Percentiles rank a stretch among this genome's conserved stretches.
Conservation (phyloP, 352 stramenopile genomes). For the Globisporangium uncinulatum region DNA sequence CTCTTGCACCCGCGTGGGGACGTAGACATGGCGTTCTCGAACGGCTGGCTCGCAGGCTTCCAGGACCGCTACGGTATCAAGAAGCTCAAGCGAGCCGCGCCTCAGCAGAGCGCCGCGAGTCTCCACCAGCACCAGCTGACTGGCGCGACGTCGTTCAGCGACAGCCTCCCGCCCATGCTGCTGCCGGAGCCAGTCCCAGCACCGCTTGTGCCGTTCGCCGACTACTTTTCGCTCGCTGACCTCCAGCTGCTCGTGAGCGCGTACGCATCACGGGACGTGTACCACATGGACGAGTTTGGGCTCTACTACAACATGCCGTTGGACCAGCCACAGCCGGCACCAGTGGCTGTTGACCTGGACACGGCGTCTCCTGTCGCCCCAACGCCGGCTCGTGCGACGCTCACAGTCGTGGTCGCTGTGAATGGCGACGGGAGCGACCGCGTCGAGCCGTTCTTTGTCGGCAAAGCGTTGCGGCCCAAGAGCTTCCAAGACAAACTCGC, state of each 20-base stretch:
- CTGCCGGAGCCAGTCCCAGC: neutral
- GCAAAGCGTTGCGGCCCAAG: slow-evolving; percentile 6
- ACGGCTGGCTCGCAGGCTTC: slow-evolving; percentile 55
- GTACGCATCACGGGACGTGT: slow-evolving; percentile 17
- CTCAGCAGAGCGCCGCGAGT: neutral
- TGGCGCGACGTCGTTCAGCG: neutral
- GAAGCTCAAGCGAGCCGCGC: neutral
- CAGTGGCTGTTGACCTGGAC: neutral
- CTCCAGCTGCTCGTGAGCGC: slow-evolving; percentile 2
- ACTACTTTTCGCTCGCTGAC: slow-evolving; percentile 4
- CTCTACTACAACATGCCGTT: slow-evolving; percentile 17
- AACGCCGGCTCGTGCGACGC: slow-evolving; percentile 1
- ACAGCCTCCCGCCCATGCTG: neutral
- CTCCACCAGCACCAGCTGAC: neutral
- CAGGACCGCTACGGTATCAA: slow-evolving; percentile 34
- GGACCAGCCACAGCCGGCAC: neutral
- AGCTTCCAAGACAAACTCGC: slow-evolving; percentile 12
- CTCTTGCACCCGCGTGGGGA: slow-evolving; percentile 20
- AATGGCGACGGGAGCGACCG: slow-evolving; percentile 16
- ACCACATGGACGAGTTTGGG: slow-evolving; percentile 19
- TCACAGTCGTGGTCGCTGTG: slow-evolving; percentile 12
- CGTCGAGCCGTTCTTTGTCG: slow-evolving; percentile 16
- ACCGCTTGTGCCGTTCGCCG: neutral
- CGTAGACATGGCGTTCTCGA: slow-evolving; percentile 44
- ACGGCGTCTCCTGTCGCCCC: too few relatives aligned